Conservation (phyloP, 1,139 yeast species). For the Groenewaldozyma auringiensis region DNA sequence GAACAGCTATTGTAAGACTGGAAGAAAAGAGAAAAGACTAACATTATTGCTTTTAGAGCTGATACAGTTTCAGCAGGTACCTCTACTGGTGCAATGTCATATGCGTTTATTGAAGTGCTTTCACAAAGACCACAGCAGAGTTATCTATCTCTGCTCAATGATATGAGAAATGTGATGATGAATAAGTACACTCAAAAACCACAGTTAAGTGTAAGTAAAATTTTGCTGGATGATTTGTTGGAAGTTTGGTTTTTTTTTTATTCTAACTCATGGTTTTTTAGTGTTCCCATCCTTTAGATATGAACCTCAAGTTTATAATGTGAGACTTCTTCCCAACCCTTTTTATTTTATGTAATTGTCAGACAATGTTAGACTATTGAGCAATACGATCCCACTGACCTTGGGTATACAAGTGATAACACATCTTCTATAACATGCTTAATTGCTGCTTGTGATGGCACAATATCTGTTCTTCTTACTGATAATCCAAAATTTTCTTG, state of each 20-base stretch:
- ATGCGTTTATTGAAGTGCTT: conserved; percentile 74
- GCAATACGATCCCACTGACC: background rate
- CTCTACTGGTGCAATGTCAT: conserved; percentile 92
- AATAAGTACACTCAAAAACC: conserved; percentile 82
- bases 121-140: conserved; percentile 62
- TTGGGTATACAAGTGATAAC: background rate
- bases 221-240: no score
- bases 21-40: background rate
- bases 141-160: conserved; percentile 68
- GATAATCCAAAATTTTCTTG: background rate
- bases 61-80: conserved; percentile 73
- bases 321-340: conserved; percentile 15
- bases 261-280: background rate
- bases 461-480: background rate
- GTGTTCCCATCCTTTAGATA: conserved; percentile 76
- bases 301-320: conserved; percentile 54
- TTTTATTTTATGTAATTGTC: no score
- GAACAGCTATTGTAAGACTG: background rate
- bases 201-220: conserved; percentile 49
- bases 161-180: conserved; percentile 63
- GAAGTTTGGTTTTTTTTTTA: background rate
- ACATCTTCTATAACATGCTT: background rate
- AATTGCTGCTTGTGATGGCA: background rate
- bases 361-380: background rate
- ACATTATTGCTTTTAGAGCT: conserved; percentile 34